These are phyloP conservation scores for Fomitiporia mediterranea DNA, from an alignment of 1,284 basidiomycete species.

Conservation along the genomic window DNA sequence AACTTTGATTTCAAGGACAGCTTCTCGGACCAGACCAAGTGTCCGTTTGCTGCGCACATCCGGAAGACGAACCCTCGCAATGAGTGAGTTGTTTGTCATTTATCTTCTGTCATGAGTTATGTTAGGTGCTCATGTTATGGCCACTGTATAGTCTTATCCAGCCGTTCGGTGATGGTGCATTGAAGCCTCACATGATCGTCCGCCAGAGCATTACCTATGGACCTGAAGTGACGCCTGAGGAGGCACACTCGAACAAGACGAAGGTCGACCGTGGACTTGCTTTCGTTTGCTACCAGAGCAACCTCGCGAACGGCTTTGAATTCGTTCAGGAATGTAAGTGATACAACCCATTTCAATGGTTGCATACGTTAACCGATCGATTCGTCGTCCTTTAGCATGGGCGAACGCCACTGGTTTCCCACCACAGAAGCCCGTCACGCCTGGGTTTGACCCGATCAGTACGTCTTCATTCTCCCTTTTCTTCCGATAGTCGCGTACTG, in stretches of 20 bases:
- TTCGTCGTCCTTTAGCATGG: constrained; percentile 25
- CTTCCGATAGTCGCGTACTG: background rate
- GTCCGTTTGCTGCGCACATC: constrained; percentile 53
- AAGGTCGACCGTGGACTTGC: constrained; percentile 43
- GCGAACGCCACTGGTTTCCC: constrained; percentile 31
- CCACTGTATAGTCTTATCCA: no score
- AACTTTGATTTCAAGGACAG: constrained; percentile 40
- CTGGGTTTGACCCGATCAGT: constrained; percentile 31
- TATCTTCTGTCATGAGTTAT: no score
- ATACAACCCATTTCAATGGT: background rate
- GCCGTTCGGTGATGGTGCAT: background rate
- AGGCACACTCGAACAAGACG: constrained; percentile 34
- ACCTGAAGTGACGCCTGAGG: constrained; percentile 38
- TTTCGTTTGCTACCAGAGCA: constrained; percentile 46
- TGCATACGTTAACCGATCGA: background rate
- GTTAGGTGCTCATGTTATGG: no score
- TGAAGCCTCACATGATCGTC: constrained; percentile 32
- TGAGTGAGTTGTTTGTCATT: no score
- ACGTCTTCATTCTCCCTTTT: constrained; percentile 3
- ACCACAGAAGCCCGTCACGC: constrained; percentile 16
- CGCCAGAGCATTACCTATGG: constrained; percentile 46
- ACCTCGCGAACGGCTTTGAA: constrained; percentile 42
- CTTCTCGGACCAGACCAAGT: constrained; percentile 36
- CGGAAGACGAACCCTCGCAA: constrained; percentile 56
- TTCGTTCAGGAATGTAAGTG: constrained; percentile 37